Base-by-base conservation (phyloP, 75 land plant genomes). In the Isoetes taiwanensis region DNA sequence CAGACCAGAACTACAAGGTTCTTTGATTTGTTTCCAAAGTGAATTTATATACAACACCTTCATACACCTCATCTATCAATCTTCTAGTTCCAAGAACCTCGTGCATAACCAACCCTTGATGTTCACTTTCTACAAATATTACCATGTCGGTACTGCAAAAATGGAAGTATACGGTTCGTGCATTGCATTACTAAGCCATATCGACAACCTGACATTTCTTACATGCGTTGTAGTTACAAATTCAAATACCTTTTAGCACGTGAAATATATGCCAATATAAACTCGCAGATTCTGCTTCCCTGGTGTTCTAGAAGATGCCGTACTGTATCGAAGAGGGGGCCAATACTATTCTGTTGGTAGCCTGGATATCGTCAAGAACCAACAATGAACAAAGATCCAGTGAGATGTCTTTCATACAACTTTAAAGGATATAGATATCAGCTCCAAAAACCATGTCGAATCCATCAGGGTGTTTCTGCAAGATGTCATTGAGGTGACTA, bases 401-500 rank as follows among this genome's bases (percentile, higher is more conserved):
- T 2, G 35, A 3, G 20, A 50, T 14, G 20, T n/a, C 10, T 8
- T 10, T 30, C 19, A 54, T 58, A 10, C 54, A 24, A 43, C 24
- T 29, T 30, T n/a, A 43, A 0, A 71, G 90, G 90, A 85, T 85
- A 89, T 78, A 85, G 33, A 90, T 90, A 46, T 90, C 97, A 63
- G 97, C 97, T 41, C 97, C 97, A 59, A 90, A 74, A 68, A 90
- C 37, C 30, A 86, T 65, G 67, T 86, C 97, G 76, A 90, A 90
- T 12, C 94, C 94, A 3, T 57, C 52, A 0, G 85, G 69, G 59
- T 81, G 52, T 31, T 54, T 71, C 30, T 76, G 53, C 37, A 74
- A 39, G 34, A 87, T 81, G 35, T 66, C 40, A 16, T 31, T 34
- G 5, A 83, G 57, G 19, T 87, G 82, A 33, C 63, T 69, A 23